These are phyloP conservation scores for Firmiana major DNA, from an alignment of 345 rosid species.

Conservation along the genomic window DNA sequence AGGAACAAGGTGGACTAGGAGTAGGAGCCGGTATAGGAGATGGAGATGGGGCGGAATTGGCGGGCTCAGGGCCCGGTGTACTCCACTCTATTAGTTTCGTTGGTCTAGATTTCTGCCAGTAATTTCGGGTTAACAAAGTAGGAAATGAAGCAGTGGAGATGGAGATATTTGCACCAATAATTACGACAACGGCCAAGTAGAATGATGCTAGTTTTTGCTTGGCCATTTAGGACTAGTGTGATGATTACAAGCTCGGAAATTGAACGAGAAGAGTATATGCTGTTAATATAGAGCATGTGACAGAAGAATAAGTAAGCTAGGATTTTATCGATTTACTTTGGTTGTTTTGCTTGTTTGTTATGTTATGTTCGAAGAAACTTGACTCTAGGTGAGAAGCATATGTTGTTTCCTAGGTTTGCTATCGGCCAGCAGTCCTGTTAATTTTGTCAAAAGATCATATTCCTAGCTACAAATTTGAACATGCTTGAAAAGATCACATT, in stretches of 20 bases:
- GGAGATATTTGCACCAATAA: background rate
- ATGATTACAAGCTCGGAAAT: background rate
- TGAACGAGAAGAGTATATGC: background rate
- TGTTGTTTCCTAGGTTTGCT: background rate
- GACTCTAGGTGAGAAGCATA: background rate
- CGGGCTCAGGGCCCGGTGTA: background rate
- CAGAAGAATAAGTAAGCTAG: background rate
- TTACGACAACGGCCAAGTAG: background rate
- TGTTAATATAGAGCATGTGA: background rate
- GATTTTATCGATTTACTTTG: background rate
- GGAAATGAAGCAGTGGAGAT: background rate
- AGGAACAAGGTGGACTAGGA: slow-evolving; percentile 11
- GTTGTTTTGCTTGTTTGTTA: background rate
- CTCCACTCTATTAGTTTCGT: background rate
- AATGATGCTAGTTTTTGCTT: background rate
- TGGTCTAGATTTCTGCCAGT: background rate
- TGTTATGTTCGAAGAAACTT: background rate
- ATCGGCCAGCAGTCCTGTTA: background rate
- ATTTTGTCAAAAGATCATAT: background rate
- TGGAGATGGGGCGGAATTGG: background rate
- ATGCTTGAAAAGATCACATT: background rate
- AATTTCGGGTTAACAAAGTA: background rate
- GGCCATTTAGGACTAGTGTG: background rate
- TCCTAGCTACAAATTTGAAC: background rate
- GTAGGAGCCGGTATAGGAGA: background rate